These are phyloP conservation scores for Chrysopogon serrulatus DNA, from an alignment of 176 grass and related monocot species.

Conservation along the genomic window DNA sequence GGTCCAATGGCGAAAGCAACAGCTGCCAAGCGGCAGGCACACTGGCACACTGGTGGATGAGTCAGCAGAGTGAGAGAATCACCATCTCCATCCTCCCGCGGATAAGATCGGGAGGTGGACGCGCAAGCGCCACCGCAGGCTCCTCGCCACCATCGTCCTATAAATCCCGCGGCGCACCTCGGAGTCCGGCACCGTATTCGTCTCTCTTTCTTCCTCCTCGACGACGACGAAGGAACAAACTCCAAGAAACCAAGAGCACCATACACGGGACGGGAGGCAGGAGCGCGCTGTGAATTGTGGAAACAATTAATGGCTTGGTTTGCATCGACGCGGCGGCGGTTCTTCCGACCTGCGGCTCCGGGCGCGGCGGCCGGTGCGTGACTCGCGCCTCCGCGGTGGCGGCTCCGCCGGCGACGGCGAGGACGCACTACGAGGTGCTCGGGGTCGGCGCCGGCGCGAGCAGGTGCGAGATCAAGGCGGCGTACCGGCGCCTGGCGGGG, in stretches of 20 bases:
- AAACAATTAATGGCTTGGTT: neutral
- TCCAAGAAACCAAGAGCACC: neutral
- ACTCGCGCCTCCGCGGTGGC: neutral
- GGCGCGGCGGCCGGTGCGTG: neutral
- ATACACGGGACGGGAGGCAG: neutral
- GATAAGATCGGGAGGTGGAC: conserved; percentile 22
- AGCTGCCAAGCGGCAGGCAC: no score
- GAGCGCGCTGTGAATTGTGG: neutral
- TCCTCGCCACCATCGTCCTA: neutral
- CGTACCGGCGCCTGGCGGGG: conserved; percentile 63
- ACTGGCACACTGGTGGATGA: neutral
- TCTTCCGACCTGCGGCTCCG: neutral
- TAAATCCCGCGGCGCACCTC: neutral
- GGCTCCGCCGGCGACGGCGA: neutral
- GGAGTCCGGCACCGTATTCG: neutral
- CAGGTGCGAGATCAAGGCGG: conserved; percentile 57
- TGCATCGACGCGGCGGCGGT: neutral
- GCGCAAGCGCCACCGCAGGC: neutral
- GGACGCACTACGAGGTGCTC: conserved; percentile 69
- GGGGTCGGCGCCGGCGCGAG: conserved; percentile 36
- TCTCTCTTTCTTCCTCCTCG: neutral
- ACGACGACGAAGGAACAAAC: neutral
- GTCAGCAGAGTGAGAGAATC: neutral
- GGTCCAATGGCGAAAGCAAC: conserved; percentile 1
- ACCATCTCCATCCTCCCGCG: neutral